phyloP scores from a whole-genome alignment of 2,329 filamentous ascomycete genomes.

The Phyllachora maydis region DNA sequence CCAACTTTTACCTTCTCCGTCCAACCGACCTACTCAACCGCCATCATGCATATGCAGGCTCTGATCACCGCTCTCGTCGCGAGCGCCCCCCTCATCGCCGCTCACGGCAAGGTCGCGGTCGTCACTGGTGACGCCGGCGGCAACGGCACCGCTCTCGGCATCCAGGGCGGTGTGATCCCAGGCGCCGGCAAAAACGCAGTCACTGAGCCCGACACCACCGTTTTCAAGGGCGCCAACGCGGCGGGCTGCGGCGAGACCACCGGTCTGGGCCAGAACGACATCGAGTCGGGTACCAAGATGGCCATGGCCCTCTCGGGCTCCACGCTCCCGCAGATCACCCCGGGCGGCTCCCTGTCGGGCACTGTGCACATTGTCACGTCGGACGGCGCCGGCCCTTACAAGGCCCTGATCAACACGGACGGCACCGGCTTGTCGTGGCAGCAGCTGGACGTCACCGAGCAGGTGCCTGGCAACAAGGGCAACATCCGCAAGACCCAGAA shows the following conservation, averaged over 20 bases:
- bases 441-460: slow-evolving; percentile 3
- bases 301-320: slow-evolving; percentile 4
- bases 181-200: slow-evolving; percentile 3
- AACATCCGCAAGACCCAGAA: slow-evolving; percentile 3
- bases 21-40: neutral
- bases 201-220: slow-evolving; percentile 1
- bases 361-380: slow-evolving; percentile 8
- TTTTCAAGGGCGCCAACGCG: slow-evolving; percentile 8
- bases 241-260: slow-evolving; percentile 5
- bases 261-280: slow-evolving; percentile 3
- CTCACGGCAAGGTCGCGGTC: slow-evolving; percentile 9
- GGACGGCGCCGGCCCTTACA: slow-evolving; percentile 7
- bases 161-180: slow-evolving; percentile 13
- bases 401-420: slow-evolving; percentile 5
- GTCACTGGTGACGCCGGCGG: slow-evolving; percentile 13
- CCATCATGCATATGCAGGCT: neutral
- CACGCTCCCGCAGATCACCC: slow-evolving; percentile 8
- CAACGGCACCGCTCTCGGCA: slow-evolving; percentile 17
- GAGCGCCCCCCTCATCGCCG: slow-evolving; percentile 9
- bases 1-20: neutral
- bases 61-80: slow-evolving; percentile 3
- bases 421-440: slow-evolving; percentile 5
- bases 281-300: neutral
- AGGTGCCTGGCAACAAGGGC: slow-evolving; percentile 4
- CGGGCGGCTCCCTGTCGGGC: slow-evolving; percentile 5